Base-by-base conservation (phyloP, 2,329 filamentous ascomycete species). In the Ceratocystis lukuohia region DNA sequence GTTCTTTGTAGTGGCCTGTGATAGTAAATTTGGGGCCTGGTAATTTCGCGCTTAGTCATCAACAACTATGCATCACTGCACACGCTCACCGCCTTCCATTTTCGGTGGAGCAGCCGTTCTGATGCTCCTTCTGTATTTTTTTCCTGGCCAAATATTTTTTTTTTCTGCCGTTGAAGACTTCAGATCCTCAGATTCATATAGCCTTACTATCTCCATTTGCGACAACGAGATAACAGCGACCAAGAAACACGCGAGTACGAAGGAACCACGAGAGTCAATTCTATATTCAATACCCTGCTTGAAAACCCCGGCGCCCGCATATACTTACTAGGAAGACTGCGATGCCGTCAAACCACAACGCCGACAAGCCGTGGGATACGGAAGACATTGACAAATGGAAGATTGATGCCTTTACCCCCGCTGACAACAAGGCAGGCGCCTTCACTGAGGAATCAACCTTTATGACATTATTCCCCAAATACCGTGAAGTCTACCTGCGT, bases 381-480 rank as follows among this genome's bases (percentile, higher is more conserved):
- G 92, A 96, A 69, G 94, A 96, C 73, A 90, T 97, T 70, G 93
- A 97, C 78, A 96, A 96, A 76, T 97, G 91, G 91, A 93, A 91
- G 85, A 79, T 92, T 72, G 91, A 96, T 48, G 78, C 85, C 33
- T 97, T 97, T 78, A 93, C 85, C 53, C 84, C 89, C 62, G 85
- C 89, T 70, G 88, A 97, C 78, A 97, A 97, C 77, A 77, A 79
- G 41, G 90, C 84, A 66, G 94, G 94, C 70, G 88, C 88, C 22
- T 96, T 99, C 74, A 83, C 87, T 65, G 93, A 99, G 76, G 94
- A 97, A 78, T 96, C 91, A 1, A 91, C 89, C 4, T 99, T 99
- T 75, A 81, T 81, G 70, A 88, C 85, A 0, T 80, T 97, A 5
- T 97, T 97, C 74, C 94, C 94, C 69, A 96, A 96, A 77, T 99